Base-by-base conservation (phyloP, 495 filamentous ascomycete species). In the Aspergillus hancockii region DNA sequence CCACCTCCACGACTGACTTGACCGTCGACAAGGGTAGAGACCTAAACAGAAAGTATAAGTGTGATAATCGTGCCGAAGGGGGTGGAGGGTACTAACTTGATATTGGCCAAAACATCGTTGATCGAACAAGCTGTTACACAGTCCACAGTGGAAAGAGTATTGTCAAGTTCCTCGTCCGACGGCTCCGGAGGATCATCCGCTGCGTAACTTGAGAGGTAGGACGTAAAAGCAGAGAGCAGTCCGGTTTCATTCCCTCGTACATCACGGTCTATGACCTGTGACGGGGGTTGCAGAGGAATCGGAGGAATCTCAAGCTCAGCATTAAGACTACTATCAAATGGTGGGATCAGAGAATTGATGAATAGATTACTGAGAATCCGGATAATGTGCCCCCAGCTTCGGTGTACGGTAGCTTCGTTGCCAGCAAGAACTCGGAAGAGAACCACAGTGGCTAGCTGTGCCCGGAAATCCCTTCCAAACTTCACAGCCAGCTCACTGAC, bases 401-500 rank as follows among this genome's bases (percentile, higher is more conserved):
- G 79, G 34, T 78, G 78, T 43, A 96, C 85, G 6, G 89, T 80
- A 54, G 79, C 74, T 74, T 97, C 93, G 62, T 92, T 95, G 23
- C 89, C 89, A 52, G 83, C 84, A 43, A 97, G 83, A 41, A 99
- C 89, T 40, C 91, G 84, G 80, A 98, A 99, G 46, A 99, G 76
- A 32, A 98, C 91, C 52, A 97, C 86, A 41, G 92, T 96, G 23
- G 95, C 95, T 55, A 98, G 74, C 71, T 98, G 93, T 32, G 93
- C 93, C 67, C 91, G 88, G 70, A 93, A 91, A 67, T 99, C 93
- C 57, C 93, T 81, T 23, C 94, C 94, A 75, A 99, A 96, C 68
- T 93, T 93, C 62, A 99, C 94, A 54, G 94, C 94, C 55, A 97
- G 81, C 79, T 99, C 93, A 70, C 94, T 98, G 65, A 99, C 94